A percentile compares a stretch with the other conserved stretches of the same genome.
Conservation (phyloP, 2,329 filamentous ascomycete genomes). For the Magnaporthiopsis incrustans region DNA sequence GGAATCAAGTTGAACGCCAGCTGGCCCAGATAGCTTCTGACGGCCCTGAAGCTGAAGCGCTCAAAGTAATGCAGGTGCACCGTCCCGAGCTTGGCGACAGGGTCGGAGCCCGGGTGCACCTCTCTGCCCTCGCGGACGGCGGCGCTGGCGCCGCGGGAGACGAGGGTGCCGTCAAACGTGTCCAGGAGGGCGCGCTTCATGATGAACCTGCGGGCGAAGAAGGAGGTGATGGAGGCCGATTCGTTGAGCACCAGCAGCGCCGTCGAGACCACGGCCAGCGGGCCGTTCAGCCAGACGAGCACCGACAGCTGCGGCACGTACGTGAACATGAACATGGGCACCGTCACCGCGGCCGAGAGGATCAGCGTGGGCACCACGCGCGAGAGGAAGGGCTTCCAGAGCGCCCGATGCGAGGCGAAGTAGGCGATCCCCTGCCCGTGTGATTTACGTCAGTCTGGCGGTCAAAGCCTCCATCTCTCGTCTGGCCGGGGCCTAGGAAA, state of each 20-base stretch:
- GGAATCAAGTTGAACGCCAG: constrained; percentile 91
- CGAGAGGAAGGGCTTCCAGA: constrained; percentile 52
- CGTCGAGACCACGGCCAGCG: constrained; percentile 66
- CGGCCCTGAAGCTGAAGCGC: constrained; percentile 46
- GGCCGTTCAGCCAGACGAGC: constrained; percentile 77
- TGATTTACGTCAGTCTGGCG: constrained; percentile 1
- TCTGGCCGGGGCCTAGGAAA: neutral
- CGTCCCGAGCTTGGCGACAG: constrained; percentile 49
- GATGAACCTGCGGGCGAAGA: constrained; percentile 60
- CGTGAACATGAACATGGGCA: constrained; percentile 78
- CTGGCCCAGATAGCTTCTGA: constrained; percentile 82
- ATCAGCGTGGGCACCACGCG: constrained; percentile 53
- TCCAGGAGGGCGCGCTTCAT: constrained; percentile 78
- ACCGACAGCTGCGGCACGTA: constrained; percentile 80
- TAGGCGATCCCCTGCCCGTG: constrained; percentile 46
- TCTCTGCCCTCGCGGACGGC: constrained; percentile 71
- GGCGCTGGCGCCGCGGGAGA: constrained; percentile 40
- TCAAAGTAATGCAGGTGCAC: constrained; percentile 50
- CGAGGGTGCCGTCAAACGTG: constrained; percentile 72
- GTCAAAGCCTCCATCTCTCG: neutral
- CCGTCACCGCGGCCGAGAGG: constrained; percentile 64
- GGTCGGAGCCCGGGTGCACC: constrained; percentile 53
- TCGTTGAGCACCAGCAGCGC: constrained; percentile 59
- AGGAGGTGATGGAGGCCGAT: constrained; percentile 49
- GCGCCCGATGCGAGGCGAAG: constrained; percentile 43